phyloP scores from a whole-genome alignment of 176 grass and related monocot species.

The Ensete ventricosum region DNA sequence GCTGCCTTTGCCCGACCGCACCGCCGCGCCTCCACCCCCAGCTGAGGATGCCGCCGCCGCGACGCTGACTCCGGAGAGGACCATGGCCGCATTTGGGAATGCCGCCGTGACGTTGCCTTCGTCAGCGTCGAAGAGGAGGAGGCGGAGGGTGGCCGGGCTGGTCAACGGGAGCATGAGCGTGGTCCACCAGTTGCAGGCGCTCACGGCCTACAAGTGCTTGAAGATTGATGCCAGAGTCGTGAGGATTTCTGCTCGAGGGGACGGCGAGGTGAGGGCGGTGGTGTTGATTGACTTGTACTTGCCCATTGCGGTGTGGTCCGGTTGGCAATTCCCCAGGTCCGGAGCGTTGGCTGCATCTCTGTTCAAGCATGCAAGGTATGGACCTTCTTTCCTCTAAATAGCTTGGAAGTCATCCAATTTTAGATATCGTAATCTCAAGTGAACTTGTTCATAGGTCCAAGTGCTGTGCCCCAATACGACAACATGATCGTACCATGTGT shows the following conservation, averaged over 20 bases:
- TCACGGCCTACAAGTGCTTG: slow-evolving; percentile 33
- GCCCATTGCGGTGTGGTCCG: slow-evolving; percentile 48
- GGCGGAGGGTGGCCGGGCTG: slow-evolving; percentile 16
- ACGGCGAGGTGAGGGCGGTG: slow-evolving; percentile 37
- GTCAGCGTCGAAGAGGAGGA: slow-evolving; percentile 8
- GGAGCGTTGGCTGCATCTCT: slow-evolving; percentile 34
- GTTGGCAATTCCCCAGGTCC: slow-evolving; percentile 65
- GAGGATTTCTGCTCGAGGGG: slow-evolving; percentile 25
- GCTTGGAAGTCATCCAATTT: background rate
- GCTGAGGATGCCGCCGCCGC: background rate
- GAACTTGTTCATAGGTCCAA: no score
- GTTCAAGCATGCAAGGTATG: slow-evolving; percentile 75
- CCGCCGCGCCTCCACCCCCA: background rate
- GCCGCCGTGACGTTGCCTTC: background rate
- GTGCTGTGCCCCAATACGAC: no score
- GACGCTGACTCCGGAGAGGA: background rate
- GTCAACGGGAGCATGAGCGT: slow-evolving; percentile 37
- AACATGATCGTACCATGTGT: no score
- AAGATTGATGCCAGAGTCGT: slow-evolving; percentile 45
- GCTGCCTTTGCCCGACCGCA: slow-evolving; percentile 17
- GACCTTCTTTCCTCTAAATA: background rate
- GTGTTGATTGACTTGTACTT: slow-evolving; percentile 73
- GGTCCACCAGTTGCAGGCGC: slow-evolving; percentile 39
- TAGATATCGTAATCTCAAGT: background rate
- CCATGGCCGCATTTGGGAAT: background rate